Percentiles rank a stretch among this genome's conserved stretches.
Conservation (phyloP, 352 stramenopile species). For the Globisporangium radiosum region DNA sequence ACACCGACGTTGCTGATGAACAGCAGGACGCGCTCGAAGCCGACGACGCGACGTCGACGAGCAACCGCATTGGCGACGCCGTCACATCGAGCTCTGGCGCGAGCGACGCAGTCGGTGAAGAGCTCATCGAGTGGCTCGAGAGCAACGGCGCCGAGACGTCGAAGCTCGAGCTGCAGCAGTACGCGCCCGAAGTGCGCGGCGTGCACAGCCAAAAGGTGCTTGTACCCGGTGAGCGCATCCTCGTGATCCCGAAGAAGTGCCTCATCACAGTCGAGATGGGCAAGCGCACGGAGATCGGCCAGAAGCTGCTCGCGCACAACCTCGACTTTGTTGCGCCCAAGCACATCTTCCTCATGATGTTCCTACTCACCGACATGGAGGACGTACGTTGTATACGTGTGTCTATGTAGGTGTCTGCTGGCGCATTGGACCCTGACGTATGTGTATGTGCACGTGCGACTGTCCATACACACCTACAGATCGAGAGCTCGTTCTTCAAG, state of each 20-base stretch:
- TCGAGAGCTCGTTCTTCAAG: constrained; percentile 78
- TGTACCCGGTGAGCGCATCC: constrained; percentile 79
- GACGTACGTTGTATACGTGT: constrained; percentile 30
- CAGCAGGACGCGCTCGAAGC: too few species aligned
- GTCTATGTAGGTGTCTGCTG: background rate
- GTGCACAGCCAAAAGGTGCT: constrained; percentile 89
- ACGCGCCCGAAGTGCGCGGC: constrained; percentile 89
- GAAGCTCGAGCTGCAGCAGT: constrained; percentile 81
- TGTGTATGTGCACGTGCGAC: background rate
- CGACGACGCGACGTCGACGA: background rate
- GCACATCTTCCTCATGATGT: constrained; percentile 99
- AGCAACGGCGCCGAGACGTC: constrained; percentile 60
- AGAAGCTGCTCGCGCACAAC: constrained; percentile 88
- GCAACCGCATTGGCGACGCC: constrained; percentile 12
- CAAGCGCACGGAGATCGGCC: constrained; percentile 94
- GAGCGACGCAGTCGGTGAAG: constrained; percentile 41
- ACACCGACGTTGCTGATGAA: background rate
- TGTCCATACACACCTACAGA: constrained; percentile 13
- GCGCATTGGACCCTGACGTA: background rate
- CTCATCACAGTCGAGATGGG: constrained; percentile 99
- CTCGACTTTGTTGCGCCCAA: constrained; percentile 98
- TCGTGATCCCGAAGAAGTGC: constrained; percentile 92
- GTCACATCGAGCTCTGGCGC: constrained; percentile 10
- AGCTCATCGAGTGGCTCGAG: constrained; percentile 77
- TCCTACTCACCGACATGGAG: constrained; percentile 96